A percentile compares a stretch with the other conserved stretches of the same genome.
Evolutionary conservation across 1,284 basidiomycete genomes (phyloP).

Genomic region (Ceratobasidium sp.): DNA sequence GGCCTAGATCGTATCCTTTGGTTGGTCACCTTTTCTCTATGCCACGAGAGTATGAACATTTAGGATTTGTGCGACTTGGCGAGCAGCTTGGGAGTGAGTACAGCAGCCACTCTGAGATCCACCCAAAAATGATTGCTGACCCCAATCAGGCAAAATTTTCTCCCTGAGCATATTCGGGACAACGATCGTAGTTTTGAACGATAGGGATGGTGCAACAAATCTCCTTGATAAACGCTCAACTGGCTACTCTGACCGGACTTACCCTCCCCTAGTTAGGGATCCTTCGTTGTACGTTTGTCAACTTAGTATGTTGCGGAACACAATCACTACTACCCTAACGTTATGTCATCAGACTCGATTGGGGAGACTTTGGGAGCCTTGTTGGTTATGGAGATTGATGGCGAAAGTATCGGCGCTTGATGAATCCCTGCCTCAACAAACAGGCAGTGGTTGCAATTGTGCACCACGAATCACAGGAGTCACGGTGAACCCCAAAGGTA

Average conservation of each 20-base stretch:
- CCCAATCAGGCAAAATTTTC: conserved; percentile 14
- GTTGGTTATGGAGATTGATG: conserved; percentile 6
- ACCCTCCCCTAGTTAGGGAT: neutral
- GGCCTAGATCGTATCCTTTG: conserved; percentile 9
- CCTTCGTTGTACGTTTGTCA: conserved; percentile 14
- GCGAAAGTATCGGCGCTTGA: conserved; percentile 13
- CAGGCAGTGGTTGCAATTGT: neutral
- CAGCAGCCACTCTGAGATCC: neutral
- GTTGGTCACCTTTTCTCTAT: conserved; percentile 30
- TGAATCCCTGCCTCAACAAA: conserved; percentile 1
- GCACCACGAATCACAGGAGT: too few species aligned
- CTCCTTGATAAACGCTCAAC: conserved; percentile 29
- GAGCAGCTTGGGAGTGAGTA: conserved; percentile 19
- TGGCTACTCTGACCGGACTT: conserved; percentile 19
- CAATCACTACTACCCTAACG: too few species aligned
- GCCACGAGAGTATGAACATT: conserved; percentile 9
- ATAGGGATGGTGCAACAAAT: neutral
- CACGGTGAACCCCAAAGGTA: too few species aligned
- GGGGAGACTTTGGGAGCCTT: conserved; percentile 7
- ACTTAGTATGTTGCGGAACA: too few species aligned
- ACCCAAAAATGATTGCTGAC: neutral
- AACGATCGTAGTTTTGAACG: conserved; percentile 27
- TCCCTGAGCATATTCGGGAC: conserved; percentile 14
- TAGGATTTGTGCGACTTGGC: conserved; percentile 12
- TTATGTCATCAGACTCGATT: conserved; percentile 1